Evolutionary conservation across 768 basidiomycete species (phyloP).

Genomic region (Russula griseocarnosa): DNA sequence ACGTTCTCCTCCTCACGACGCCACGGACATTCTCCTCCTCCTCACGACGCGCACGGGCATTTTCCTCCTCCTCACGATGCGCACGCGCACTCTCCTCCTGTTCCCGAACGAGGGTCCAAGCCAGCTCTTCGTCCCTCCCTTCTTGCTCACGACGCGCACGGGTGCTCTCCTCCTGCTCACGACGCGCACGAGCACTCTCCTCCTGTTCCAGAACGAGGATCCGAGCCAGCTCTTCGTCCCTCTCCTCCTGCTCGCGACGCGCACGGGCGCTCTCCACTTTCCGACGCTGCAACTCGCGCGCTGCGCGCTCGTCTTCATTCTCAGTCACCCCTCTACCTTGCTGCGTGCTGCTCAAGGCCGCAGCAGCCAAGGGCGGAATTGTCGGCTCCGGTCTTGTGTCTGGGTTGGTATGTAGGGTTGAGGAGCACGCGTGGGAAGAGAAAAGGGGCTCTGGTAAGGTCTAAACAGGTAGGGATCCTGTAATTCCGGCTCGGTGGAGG

Average conservation of each 20-base stretch:
- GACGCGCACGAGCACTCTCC: too few relatives aligned
- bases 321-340: constrained; percentile 3
- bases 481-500: constrained; percentile 35
- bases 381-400: background rate
- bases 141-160: too few relatives aligned
- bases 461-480: constrained; percentile 44
- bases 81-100: too few relatives aligned
- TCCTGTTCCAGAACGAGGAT: constrained; percentile 27
- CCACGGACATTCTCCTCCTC: too few relatives aligned
- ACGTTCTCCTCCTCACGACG: too few relatives aligned
- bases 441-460: constrained; percentile 53
- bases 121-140: too few relatives aligned
- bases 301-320: constrained; percentile 18
- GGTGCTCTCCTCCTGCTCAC: too few relatives aligned
- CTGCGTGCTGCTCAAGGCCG: background rate
- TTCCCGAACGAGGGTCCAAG: too few relatives aligned
- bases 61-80: too few relatives aligned
- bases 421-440: constrained; percentile 39
- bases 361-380: too few relatives aligned
- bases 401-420: background rate
- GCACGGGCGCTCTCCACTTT: constrained; percentile 19
- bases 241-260: constrained; percentile 26
- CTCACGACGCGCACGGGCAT: too few relatives aligned
- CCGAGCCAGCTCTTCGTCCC: constrained; percentile 27
- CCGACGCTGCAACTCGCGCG: constrained; percentile 19